Conservation (phyloP, 75 land plant genomes). For the Pinus taeda region DNA sequence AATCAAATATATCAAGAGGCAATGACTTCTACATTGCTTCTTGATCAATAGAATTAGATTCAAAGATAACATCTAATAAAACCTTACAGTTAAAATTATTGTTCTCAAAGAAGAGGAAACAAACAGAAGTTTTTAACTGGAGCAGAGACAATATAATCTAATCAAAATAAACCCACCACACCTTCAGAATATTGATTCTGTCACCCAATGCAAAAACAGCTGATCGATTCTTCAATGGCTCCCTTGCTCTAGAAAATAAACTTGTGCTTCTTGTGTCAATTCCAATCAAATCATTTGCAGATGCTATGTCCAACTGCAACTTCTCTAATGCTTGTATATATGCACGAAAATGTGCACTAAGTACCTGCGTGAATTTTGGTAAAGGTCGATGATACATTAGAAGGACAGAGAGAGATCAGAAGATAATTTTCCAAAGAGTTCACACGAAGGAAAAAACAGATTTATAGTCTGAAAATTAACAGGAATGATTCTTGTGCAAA, state of each 20-base stretch:
- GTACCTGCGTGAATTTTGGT: conserved; percentile 48
- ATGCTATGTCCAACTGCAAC: conserved; percentile 91
- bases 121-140: no score
- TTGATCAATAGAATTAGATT: no score
- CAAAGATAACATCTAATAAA: neutral
- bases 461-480: neutral
- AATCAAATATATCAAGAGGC: neutral
- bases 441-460: neutral
- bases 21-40: no score
- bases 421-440: neutral
- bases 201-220: conserved; percentile 97
- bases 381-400: neutral
- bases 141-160: neutral
- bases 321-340: conserved; percentile 97
- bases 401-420: neutral
- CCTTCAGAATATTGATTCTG: conserved; percentile 88
- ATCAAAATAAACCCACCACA: conserved; percentile 8
- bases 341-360: conserved; percentile 97
- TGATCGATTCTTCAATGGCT: conserved; percentile 88
- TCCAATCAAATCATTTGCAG: conserved; percentile 91
- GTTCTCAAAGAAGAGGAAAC: neutral
- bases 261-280: conserved; percentile 82
- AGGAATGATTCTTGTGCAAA: neutral
- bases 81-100: neutral
- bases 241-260: conserved; percentile 80